Evolutionary conservation across 2,329 filamentous ascomycete genomes (phyloP).

Genomic region (Alternaria atra): DNA sequence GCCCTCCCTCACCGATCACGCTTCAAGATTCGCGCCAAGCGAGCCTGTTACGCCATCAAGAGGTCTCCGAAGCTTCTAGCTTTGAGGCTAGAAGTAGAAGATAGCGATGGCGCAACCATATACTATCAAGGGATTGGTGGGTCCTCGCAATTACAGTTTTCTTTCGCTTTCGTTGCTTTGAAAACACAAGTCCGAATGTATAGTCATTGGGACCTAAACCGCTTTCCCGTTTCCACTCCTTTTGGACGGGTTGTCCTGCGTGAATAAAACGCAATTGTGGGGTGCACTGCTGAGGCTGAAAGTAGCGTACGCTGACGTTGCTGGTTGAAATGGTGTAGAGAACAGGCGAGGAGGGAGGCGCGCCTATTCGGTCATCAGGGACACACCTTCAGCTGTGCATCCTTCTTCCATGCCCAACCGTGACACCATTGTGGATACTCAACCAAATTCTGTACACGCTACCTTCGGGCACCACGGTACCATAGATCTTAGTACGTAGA

Average conservation of each 20-base stretch:
- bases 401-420: neutral
- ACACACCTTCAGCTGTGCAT: slow-evolving; percentile 2
- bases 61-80: slow-evolving; percentile 27
- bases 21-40: slow-evolving; percentile 14
- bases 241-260: neutral
- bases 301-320: slow-evolving; percentile 13
- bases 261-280: slow-evolving; percentile 10
- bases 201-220: neutral
- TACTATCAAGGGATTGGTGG: neutral
- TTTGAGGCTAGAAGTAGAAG: slow-evolving; percentile 18
- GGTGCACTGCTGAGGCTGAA: slow-evolving; percentile 8
- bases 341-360: slow-evolving; percentile 7
- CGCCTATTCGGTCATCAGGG: slow-evolving; percentile 4
- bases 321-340: slow-evolving; percentile 3
- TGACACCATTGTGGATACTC: neutral
- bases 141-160: neutral
- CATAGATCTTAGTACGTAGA: neutral
- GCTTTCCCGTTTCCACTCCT: neutral
- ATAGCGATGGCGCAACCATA: neutral
- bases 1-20: slow-evolving; percentile 18
- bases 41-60: slow-evolving; percentile 23
- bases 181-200: neutral
- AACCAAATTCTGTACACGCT: slow-evolving; percentile 1
- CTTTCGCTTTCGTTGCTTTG: neutral
- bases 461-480: slow-evolving; percentile 1